Percentiles rank a stretch among this genome's conserved stretches.
Evolutionary conservation across 345 rosid genomes (phyloP).

Genomic region (Brassica cretica): DNA sequence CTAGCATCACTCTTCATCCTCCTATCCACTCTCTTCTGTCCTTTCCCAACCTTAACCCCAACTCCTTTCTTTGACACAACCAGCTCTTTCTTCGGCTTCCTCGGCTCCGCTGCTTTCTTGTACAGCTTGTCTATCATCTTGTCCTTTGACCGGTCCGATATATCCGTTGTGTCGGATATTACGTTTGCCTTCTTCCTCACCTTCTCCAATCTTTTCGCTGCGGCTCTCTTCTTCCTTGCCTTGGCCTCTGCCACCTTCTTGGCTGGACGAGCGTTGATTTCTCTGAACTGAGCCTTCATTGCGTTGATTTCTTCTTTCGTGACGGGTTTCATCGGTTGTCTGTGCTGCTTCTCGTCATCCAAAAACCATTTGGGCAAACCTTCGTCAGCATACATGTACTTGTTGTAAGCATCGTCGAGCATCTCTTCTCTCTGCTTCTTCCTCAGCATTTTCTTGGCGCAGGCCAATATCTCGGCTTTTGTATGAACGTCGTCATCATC

Average conservation of each 20-base stretch:
- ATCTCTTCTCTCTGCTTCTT: conserved; percentile 84
- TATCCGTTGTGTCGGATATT: conserved; percentile 75
- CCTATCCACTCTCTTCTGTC: conserved; percentile 81
- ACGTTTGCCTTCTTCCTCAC: conserved; percentile 88
- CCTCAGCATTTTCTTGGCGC: conserved; percentile 90
- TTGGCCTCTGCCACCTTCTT: conserved; percentile 97
- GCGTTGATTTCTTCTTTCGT: conserved; percentile 90
- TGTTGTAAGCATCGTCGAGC: conserved; percentile 84
- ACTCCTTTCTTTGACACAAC: conserved; percentile 97
- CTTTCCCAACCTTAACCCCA: conserved; percentile 72
- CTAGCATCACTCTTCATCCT: conserved; percentile 85
- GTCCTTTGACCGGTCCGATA: conserved; percentile 47
- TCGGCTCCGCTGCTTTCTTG: conserved; percentile 70
- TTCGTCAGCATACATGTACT: conserved; percentile 71
- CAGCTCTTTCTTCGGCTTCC: conserved; percentile 68
- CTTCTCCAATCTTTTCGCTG: conserved; percentile 77
- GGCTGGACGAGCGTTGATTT: conserved; percentile 89
- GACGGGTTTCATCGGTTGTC: conserved; percentile 68
- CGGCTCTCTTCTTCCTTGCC: conserved; percentile 80
- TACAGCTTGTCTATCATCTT: conserved; percentile 83
- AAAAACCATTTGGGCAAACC: conserved; percentile 86
- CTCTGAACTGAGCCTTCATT: conserved; percentile 86
- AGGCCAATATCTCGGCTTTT: conserved; percentile 91
- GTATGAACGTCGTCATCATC: conserved; percentile 57
- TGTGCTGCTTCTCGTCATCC: conserved; percentile 85